Percentiles rank a stretch among this genome's conserved stretches.
phyloP scores from a whole-genome alignment of 2,329 filamentous ascomycete species.

The Leptosphaerulina australis region DNA sequence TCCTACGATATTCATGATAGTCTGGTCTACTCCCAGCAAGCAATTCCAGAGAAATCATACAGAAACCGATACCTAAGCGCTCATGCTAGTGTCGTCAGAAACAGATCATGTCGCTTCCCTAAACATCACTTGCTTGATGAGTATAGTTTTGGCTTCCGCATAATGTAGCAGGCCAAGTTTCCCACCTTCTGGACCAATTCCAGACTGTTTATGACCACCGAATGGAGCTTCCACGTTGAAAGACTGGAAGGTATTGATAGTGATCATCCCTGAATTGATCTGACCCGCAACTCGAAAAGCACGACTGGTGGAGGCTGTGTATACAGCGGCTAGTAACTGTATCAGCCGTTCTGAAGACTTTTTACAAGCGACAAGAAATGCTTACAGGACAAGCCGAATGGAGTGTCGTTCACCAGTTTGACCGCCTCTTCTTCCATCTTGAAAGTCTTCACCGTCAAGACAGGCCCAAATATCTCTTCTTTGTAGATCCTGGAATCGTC shows the following conservation, averaged over 20 bases:
- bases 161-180: background rate
- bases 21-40: too few species aligned
- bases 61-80: too few species aligned
- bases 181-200: background rate
- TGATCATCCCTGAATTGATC: background rate
- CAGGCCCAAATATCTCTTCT: slow-evolving; percentile 45
- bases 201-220: slow-evolving; percentile 4
- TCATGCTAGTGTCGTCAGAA: too few species aligned
- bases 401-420: slow-evolving; percentile 41
- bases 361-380: slow-evolving; percentile 5
- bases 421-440: slow-evolving; percentile 44
- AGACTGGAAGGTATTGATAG: background rate
- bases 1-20: too few species aligned
- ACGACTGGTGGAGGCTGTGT: background rate
- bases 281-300: background rate
- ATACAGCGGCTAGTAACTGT: slow-evolving; percentile 14
- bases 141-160: background rate
- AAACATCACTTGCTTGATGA: too few species aligned
- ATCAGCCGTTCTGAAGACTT: background rate
- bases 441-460: slow-evolving; percentile 40
- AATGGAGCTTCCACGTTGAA: background rate
- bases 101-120: too few species aligned
- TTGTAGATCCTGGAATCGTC: slow-evolving; percentile 36
- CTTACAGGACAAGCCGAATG: slow-evolving; percentile 28
- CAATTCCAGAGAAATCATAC: too few species aligned